Conservation (phyloP, 2,329 filamentous ascomycete genomes). For the Thelonectria discophora region DNA sequence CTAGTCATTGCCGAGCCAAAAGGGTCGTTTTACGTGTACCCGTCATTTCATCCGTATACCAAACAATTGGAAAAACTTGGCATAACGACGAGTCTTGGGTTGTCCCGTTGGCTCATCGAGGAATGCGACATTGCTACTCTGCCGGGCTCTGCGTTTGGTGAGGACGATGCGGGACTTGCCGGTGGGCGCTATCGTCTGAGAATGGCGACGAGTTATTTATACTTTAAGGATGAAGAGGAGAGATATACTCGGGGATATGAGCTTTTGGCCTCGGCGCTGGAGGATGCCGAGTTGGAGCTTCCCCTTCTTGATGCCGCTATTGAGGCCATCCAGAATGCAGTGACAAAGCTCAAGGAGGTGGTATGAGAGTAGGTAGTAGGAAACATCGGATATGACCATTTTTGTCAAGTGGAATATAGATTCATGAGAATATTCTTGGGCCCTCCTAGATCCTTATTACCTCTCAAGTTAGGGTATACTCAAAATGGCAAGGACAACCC, state of each 20-base stretch:
- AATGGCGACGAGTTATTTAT: constrained; percentile 16
- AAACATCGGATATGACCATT: no score
- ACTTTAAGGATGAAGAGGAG: neutral
- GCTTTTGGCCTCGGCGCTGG: neutral
- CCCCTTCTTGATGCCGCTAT: neutral
- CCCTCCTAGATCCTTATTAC: no score
- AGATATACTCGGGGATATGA: constrained; percentile 9
- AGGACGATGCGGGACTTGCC: constrained; percentile 2
- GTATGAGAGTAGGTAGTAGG: neutral
- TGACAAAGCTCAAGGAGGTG: neutral
- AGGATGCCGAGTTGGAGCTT: neutral
- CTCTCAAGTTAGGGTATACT: no score
- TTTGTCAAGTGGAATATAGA: no score
- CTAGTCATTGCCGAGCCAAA: constrained; percentile 6
- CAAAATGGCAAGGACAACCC: no score
- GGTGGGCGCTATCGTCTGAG: constrained; percentile 11
- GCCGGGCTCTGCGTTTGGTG: constrained; percentile 10
- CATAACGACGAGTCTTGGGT: neutral
- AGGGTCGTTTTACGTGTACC: constrained; percentile 16
- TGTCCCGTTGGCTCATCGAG: constrained; percentile 12
- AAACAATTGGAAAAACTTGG: constrained; percentile 3
- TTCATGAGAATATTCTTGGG: no score
- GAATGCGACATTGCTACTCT: constrained; percentile 8
- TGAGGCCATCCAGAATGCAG: neutral
- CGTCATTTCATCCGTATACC: constrained; percentile 8